Conservation (phyloP, 1,139 yeast species). For the Suhomyces kunorum region DNA sequence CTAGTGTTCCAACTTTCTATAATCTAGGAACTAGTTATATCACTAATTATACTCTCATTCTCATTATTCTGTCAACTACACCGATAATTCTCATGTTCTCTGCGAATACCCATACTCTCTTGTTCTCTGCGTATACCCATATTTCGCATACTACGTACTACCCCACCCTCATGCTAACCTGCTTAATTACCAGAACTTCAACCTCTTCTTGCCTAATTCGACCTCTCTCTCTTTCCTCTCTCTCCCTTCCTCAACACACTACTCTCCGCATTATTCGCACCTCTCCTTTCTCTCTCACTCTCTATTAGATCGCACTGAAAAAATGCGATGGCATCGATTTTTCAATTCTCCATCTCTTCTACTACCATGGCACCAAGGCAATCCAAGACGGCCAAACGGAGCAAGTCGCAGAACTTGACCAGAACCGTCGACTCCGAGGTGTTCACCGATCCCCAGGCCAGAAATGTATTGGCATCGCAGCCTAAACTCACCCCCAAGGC, state of each 20-base stretch:
- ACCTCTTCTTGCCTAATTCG: no score
- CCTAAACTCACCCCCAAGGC: slow-evolving; percentile 70
- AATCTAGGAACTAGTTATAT: no score
- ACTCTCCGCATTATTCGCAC: neutral
- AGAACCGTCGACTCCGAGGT: slow-evolving; percentile 69
- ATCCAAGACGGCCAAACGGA: slow-evolving; percentile 59
- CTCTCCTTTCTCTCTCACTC: neutral
- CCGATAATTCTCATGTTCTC: no score
- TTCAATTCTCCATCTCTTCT: slow-evolving; percentile 4
- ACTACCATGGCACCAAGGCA: slow-evolving; percentile 54
- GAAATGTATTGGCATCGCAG: slow-evolving; percentile 60
- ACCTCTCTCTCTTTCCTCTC: no score
- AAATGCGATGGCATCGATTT: slow-evolving; percentile 17
- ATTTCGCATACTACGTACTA: no score
- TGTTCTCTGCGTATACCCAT: no score
- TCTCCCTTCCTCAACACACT: neutral
- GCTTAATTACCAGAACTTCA: no score
- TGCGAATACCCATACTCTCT: no score
- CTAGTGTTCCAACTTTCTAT: no score
- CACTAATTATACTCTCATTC: no score
- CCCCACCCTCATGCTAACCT: no score
- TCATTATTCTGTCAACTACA: no score
- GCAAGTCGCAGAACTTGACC: slow-evolving; percentile 50
- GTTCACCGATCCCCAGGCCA: slow-evolving; percentile 60
- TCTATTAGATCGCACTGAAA: slow-evolving; percentile 4